phyloP scores from a whole-genome alignment of 345 rosid genomes.

The Kernera saxatilis region DNA sequence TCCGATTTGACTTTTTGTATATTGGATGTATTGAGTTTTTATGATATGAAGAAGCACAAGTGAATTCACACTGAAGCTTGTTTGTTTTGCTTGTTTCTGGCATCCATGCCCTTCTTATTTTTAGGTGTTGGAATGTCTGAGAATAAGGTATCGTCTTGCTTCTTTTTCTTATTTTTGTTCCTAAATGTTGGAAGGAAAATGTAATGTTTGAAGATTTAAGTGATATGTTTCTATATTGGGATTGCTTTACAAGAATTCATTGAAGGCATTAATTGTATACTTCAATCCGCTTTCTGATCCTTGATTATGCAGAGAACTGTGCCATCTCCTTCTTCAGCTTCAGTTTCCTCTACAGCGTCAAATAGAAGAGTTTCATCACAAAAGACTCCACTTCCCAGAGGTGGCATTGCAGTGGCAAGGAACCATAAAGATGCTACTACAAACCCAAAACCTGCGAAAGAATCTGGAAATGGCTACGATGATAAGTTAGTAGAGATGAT shows the following conservation, averaged over 20 bases:
- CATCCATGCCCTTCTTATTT: slow-evolving; percentile 9
- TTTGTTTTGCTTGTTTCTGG: neutral
- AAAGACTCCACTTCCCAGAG: slow-evolving; percentile 35
- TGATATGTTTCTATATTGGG: slow-evolving; percentile 3
- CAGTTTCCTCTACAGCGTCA: slow-evolving; percentile 46
- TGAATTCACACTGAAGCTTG: neutral
- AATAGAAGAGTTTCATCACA: slow-evolving; percentile 34
- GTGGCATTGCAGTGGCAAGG: slow-evolving; percentile 31
- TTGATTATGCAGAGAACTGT: slow-evolving; percentile 49
- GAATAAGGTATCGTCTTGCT: slow-evolving; percentile 48
- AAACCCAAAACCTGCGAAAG: slow-evolving; percentile 47
- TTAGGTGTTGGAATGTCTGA: slow-evolving; percentile 55
- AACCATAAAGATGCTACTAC: slow-evolving; percentile 40
- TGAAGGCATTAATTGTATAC: neutral
- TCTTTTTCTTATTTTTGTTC: neutral
- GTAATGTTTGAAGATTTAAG: neutral
- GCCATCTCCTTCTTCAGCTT: slow-evolving; percentile 40
- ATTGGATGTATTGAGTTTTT: slow-evolving; percentile 3
- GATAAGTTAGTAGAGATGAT: slow-evolving; percentile 83
- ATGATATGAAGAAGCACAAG: neutral
- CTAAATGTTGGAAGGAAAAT: neutral
- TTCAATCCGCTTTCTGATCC: neutral
- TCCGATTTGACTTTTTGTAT: neutral
- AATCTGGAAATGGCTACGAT: slow-evolving; percentile 56
- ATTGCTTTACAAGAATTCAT: neutral